Base-by-base conservation (phyloP, 2,329 filamentous ascomycete species). In the Moelleriella libera region DNA sequence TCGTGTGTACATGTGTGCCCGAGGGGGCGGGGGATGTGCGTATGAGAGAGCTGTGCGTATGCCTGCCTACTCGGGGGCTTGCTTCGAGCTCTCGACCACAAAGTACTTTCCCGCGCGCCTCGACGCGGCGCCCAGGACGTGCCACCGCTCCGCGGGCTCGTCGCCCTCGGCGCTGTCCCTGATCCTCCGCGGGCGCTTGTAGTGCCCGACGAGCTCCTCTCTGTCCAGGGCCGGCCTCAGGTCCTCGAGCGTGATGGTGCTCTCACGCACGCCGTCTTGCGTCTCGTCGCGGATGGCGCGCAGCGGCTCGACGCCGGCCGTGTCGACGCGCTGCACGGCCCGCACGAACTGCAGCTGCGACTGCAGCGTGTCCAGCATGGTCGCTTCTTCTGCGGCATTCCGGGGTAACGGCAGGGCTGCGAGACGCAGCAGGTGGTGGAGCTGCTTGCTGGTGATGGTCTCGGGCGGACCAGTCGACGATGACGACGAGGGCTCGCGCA, bases 281-380 rank as follows among this genome's bases (percentile, higher is more conserved):
- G 85, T 85, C 68, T 92, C 89, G 61, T 97, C 90, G 47, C 87
- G 79, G 49, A 97, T 83, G 43, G 83, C 82, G 45, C 78, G 74
- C 42, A 98, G 66, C 0, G 92, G 89, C 48, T 80, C 72, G 0
- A 96, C 71, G 4, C 75, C 80, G 0, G 71, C 66, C 0, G 87
- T 89, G 61, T 94, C 76, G 45, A 95, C 82, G 43, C 74, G 69
- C 59, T 94, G 89, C 21, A 97, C 81, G 52, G 88, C 79, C 51
- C 78, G 81, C n/a, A 97, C 88, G 59, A 98, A 98, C 58, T 85
- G 83, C 0, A 98, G 76, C 60, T 98, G 92, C 32, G 84, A 80
- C 46, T 82, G 75, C 2, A 98, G 74, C 1, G 83, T 89, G 28
- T 74, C 60, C 4, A 94, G 74, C 78, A 95, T 87, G 30, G 71